Conservation (phyloP, 495 filamentous ascomycete genomes). For the Saxophila tyrrhenica region DNA sequence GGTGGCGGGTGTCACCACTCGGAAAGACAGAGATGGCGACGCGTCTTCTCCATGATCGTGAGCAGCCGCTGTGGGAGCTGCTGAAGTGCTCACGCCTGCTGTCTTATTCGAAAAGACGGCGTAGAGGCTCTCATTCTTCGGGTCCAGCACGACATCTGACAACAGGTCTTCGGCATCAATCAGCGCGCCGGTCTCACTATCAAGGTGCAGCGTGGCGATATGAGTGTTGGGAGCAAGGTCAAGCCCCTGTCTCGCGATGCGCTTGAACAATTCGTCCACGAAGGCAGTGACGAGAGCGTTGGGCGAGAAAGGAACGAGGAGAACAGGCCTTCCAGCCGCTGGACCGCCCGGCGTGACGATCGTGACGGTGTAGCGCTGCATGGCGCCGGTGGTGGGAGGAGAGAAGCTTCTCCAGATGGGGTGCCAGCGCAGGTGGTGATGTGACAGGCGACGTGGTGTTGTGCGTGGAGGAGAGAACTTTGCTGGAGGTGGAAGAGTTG, state of each 20-base stretch:
- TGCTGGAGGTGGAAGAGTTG: not conserved
- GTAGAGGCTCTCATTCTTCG: slow-evolving; percentile 13
- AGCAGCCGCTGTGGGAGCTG: not conserved
- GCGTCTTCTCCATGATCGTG: not conserved
- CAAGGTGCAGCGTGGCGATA: slow-evolving; percentile 14
- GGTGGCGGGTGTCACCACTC: slow-evolving; percentile 17
- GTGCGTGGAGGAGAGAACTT: not conserved
- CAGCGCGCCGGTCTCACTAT: slow-evolving; percentile 13
- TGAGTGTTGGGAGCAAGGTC: slow-evolving; percentile 7
- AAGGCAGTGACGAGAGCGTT: slow-evolving; percentile 6
- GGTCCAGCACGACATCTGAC: slow-evolving; percentile 8
- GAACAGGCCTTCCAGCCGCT: not conserved
- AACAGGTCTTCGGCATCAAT: slow-evolving; percentile 17
- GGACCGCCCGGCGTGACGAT: slow-evolving; percentile 2
- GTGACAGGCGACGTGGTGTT: not conserved
- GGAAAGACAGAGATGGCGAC: slow-evolving; percentile 5
- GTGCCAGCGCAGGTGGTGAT: not conserved
- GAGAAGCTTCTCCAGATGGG: not conserved
- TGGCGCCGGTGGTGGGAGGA: not conserved
- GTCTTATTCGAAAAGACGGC: slow-evolving; percentile 9
- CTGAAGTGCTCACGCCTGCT: not conserved
- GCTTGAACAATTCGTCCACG: slow-evolving; percentile 7
- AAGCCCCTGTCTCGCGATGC: slow-evolving; percentile 3
- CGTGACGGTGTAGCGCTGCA: slow-evolving; percentile 12
- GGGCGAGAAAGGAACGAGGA: slow-evolving; percentile 6